phyloP scores from a whole-genome alignment of 305 asterid genomes.

The Lippia alba region DNA sequence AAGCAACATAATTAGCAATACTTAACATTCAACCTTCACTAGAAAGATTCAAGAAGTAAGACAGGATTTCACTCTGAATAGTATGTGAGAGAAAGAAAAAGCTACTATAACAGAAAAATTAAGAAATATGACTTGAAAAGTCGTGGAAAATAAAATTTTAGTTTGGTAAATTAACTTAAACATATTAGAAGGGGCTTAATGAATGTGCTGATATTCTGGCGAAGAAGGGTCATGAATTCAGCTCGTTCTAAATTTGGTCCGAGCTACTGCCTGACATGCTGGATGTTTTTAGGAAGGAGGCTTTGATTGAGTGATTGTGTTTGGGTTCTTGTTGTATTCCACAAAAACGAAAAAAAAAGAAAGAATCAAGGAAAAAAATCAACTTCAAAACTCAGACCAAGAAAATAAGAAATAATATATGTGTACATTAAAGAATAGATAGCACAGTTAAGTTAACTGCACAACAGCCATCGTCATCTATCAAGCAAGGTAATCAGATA shows the following conservation, averaged over 20 bases:
- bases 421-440: constrained; percentile 8
- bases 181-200: not conserved
- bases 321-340: not conserved
- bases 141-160: constrained; percentile 9
- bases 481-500: constrained; percentile 9
- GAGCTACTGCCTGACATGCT: too few relatives aligned
- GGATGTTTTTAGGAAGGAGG: too few relatives aligned
- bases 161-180: not conserved
- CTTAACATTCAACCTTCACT: constrained; percentile 26
- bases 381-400: too few relatives aligned
- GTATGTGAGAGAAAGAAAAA: constrained; percentile 3
- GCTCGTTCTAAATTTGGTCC: too few relatives aligned
- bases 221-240: too few relatives aligned
- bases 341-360: not conserved
- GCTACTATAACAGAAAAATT: not conserved
- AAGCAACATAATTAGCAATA: constrained; percentile 12
- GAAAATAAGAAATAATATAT: not conserved
- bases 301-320: too few relatives aligned
- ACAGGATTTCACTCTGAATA: constrained; percentile 14
- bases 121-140: constrained; percentile 5
- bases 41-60: constrained; percentile 10
- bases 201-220: too few relatives aligned
- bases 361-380: not conserved
- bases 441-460: not conserved
- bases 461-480: too few relatives aligned